These are phyloP conservation scores for Gossypium aridum DNA, from an alignment of 441 rosid species.

Conservation along the genomic window DNA sequence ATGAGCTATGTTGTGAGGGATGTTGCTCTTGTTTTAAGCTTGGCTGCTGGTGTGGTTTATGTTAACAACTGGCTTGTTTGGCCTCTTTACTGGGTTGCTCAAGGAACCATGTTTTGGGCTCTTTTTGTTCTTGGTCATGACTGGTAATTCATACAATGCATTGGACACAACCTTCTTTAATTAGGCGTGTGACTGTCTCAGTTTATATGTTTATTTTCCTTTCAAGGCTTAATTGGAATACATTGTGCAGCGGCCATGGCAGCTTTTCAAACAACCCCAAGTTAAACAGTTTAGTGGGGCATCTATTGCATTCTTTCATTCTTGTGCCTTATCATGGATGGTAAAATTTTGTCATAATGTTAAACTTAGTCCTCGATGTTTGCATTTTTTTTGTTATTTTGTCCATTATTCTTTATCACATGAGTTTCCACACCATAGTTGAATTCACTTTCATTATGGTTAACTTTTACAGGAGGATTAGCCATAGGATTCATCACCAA, in stretches of 20 bases:
- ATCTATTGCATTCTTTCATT: constrained; percentile 80
- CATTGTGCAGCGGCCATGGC: constrained; percentile 71
- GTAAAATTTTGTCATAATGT: constrained; percentile 21
- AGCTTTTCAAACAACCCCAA: constrained; percentile 77
- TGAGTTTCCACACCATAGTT: too few species aligned
- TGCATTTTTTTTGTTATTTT: neutral
- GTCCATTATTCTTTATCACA: neutral
- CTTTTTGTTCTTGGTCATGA: constrained; percentile 97
- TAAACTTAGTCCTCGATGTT: too few species aligned
- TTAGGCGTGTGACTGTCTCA: neutral
- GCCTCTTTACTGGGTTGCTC: constrained; percentile 94
- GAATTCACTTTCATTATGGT: neutral
- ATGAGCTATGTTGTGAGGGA: constrained; percentile 91
- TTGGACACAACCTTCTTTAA: neutral
- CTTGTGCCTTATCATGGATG: constrained; percentile 99
- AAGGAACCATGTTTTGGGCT: constrained; percentile 99
- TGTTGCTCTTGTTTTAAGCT: constrained; percentile 58
- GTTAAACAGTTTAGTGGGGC: constrained; percentile 78
- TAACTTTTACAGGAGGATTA: constrained; percentile 64
- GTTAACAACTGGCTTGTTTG: constrained; percentile 72
- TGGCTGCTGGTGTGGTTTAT: constrained; percentile 76
- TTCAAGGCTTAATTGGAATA: neutral
- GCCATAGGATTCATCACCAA: constrained; percentile 92
- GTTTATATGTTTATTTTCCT: neutral
- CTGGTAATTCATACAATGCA: constrained; percentile 40